Evolutionary conservation across 2,329 filamentous ascomycete species (phyloP), one percentile per base, ranked within the genome.

Genomic region (Neofusicoccum umdonicola): DNA sequence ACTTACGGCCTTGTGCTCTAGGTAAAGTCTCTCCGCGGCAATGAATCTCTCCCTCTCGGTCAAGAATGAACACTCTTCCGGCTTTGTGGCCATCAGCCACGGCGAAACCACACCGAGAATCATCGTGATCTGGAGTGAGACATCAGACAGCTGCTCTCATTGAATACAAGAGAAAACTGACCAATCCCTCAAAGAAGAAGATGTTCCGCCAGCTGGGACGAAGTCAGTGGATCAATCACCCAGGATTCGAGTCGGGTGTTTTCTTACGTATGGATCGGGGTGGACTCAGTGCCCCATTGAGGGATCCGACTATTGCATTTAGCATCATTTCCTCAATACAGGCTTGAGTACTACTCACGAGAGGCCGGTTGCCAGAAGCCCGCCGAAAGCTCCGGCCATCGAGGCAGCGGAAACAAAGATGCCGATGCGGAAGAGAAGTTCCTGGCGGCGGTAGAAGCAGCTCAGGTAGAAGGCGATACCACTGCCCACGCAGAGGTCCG

Each of bases 151-250:
- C 4, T 17, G 4, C 15, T 3, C 15, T 37, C 15, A 39, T 17
- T n/a, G 7, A 6, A 17, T 1, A 4, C 8, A 37, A 8, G 15
- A 54, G 65, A 22, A 82, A 72, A 9, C 85, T 88, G 66, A 87
- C 69, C 47, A 87, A 71, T 0, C 85, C 86, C 71, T 88, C 85
- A 66, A 88, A 87, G 75, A 88, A 87, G 77, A 88, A 88, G 68
- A 88, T 88, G 72, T 85, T 85, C 66, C 83, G 79, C 84, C 84
- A 63, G 3, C 50, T 85, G 3, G 84, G 82, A 19, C 12, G 27
- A 12, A 15, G 50, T 54, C 8, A 85, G 17, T 22, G 12, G 17
- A 5, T 27, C 13, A 39, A 39, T 3, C 37, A 15, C 19, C 11
- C 6, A 9, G 31, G 15, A 19, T 13, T n/a, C 31, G 31, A n/a